These are phyloP conservation scores for Chimonanthus salicifolius DNA, from an alignment of 164 flowering plant species.

Conservation along the genomic window DNA sequence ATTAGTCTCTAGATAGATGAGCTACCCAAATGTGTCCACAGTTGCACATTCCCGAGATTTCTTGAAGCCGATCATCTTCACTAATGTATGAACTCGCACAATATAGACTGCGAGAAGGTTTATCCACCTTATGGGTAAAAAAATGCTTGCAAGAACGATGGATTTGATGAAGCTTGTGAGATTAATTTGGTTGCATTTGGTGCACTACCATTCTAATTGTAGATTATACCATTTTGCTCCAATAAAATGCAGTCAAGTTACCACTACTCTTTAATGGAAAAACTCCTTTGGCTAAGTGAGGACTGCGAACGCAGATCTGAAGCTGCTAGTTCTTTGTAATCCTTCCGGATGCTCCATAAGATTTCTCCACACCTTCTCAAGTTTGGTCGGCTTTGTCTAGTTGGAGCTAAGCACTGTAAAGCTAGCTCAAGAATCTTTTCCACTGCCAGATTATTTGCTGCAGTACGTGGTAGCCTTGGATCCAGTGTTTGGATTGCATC, in stretches of 20 bases:
- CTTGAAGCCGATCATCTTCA: background rate
- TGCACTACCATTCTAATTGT: background rate
- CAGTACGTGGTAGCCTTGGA: slow-evolving; percentile 45
- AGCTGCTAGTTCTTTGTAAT: slow-evolving; percentile 49
- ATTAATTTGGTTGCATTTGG: background rate
- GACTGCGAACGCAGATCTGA: slow-evolving; percentile 34
- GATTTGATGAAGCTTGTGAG: background rate
- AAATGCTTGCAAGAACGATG: background rate
- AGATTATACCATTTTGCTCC: background rate
- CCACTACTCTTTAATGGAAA: slow-evolving; percentile 22
- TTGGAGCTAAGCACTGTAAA: slow-evolving; percentile 70
- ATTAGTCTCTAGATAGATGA: too few species aligned
- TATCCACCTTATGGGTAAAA: background rate
- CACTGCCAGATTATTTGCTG: slow-evolving; percentile 35
- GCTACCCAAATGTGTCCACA: too few species aligned
- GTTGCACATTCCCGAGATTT: too few species aligned
- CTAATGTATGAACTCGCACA: background rate
- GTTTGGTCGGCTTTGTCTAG: slow-evolving; percentile 56
- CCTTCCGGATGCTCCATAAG: slow-evolving; percentile 87
- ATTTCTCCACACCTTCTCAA: slow-evolving; percentile 87
- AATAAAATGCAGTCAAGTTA: background rate
- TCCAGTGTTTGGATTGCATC: slow-evolving; percentile 58
- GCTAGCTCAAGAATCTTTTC: slow-evolving; percentile 82
- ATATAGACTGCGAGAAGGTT: background rate
- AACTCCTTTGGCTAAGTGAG: slow-evolving; percentile 28